Evolutionary conservation across 1,284 basidiomycete species (phyloP).

Genomic region (Trichosporon asahii): DNA sequence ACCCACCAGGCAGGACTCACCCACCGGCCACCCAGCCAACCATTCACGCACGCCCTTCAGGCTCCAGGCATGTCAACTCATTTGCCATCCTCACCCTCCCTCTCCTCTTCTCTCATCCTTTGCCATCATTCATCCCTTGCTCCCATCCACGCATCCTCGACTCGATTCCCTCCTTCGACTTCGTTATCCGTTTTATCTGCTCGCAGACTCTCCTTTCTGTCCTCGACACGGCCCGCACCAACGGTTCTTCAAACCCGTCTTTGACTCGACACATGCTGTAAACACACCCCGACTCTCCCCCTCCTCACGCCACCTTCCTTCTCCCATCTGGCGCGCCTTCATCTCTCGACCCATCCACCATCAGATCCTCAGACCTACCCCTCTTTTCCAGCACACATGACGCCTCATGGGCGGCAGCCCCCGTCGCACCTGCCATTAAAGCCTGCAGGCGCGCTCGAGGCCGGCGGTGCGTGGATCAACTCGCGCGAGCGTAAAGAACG

Average conservation of each 20-base stretch:
- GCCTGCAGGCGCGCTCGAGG: slow-evolving; percentile 23
- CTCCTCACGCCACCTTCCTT: slow-evolving; percentile 7
- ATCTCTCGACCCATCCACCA: not conserved
- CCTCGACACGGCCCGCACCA: not conserved
- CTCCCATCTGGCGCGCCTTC: not conserved
- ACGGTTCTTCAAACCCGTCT: not conserved
- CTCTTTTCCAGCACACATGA: slow-evolving; percentile 17
- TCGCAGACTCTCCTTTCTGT: not conserved
- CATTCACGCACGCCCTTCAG: not conserved
- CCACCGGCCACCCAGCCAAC: not conserved
- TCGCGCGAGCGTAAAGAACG: slow-evolving; percentile 17
- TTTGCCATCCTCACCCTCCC: slow-evolving; percentile 6
- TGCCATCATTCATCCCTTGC: not conserved
- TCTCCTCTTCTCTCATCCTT: not conserved
- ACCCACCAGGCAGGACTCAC: not conserved
- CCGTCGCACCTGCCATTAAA: slow-evolving; percentile 26
- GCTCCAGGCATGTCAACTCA: not conserved
- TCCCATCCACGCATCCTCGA: not conserved
- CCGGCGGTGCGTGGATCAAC: slow-evolving; percentile 13
- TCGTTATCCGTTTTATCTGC: not conserved
- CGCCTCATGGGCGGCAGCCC: slow-evolving; percentile 28
- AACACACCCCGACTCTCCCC: not conserved
- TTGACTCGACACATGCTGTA: not conserved
- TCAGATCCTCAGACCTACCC: not conserved
- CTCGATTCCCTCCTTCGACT: not conserved